Base-by-base conservation (phyloP, 805 yeast species). In the Blastobotrys mokoenaii region DNA sequence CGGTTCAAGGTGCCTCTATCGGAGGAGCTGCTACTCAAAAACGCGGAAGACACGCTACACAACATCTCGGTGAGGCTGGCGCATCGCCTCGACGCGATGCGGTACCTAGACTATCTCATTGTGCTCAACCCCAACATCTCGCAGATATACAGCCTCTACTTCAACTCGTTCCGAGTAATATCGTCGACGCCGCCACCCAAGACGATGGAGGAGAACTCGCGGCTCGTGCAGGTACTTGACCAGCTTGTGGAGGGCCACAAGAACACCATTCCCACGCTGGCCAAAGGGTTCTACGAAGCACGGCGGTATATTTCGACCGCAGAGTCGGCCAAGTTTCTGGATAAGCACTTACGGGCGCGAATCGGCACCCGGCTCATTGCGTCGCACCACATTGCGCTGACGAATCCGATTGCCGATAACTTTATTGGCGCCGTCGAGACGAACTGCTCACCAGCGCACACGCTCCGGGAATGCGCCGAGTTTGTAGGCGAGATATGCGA, bases 111-210 rank as follows among this genome's bases (percentile, higher is more conserved):
- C 0, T 90, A 87, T 61, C 73, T 89, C 53, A 87, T 82, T 40
- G 82, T 88, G 46, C 64, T 90, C 50, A 90, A 90, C 60, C 97
- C 97, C 4, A 79, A 85, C 56, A 81, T 90, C 43, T 82, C 90
- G 9, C 77, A 77, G 54, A 81, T 84, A 17, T 86, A 87, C 67
- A 72, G 77, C 54, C 65, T 81, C 40, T 90, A 90, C 65, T 67
- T 86, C 51, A 71, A 77, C 46, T 81, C 95, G 1, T 73, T 87
- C 67, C 67, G 74, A 42, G 67, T 74, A 3, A 55, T 80, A 42
- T 55, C 74, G 18, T 58, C 67, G 2, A 66, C 71, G 40, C 61
- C 67, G 44, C 59, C 71, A 35, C 71, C 78, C 5, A 55, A 63
- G 49, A 75, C 78, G 4, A 47, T 71, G 12, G 73, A 73, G 40